Conservation (phyloP, 495 filamentous ascomycete species). For the Daldinia grandis region DNA sequence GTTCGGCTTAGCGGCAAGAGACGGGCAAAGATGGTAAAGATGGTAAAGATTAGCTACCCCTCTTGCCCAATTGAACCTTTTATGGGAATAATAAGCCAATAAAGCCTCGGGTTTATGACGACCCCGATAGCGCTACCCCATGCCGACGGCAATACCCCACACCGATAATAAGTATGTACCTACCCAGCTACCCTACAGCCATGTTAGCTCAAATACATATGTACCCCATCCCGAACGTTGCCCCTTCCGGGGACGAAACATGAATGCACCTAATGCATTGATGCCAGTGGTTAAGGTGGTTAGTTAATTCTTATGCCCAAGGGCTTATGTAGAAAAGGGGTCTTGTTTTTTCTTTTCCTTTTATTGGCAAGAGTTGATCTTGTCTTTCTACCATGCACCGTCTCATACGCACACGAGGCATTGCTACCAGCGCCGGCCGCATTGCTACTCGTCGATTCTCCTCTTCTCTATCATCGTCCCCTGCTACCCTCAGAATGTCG, state of each 20-base stretch:
- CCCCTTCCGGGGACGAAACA: not conserved
- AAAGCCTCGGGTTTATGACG: constrained; percentile 18
- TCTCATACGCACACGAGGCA: constrained; percentile 48
- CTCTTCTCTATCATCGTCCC: constrained; percentile 26
- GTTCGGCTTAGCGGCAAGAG: constrained; percentile 33
- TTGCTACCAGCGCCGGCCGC: constrained; percentile 46
- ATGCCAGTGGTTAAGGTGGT: not conserved
- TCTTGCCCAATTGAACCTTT: constrained; percentile 27
- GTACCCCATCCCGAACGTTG: constrained; percentile 7
- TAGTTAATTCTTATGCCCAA: not conserved
- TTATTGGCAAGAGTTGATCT: not conserved
- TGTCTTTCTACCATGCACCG: constrained; percentile 49
- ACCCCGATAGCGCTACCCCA: constrained; percentile 32
- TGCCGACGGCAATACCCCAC: constrained; percentile 14
- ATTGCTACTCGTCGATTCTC: constrained; percentile 25
- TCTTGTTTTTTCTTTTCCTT: not conserved
- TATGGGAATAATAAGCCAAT: constrained; percentile 4
- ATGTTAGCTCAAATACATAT: not conserved
- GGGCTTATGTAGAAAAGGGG: not conserved
- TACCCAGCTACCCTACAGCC: no score
- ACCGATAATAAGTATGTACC: not conserved
- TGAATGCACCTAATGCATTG: constrained; percentile 1
- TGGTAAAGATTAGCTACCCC: no score
- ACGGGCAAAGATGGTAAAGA: constrained; percentile 8
- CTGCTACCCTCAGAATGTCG: constrained; percentile 44